A percentile compares a stretch with the other conserved stretches of the same genome.
These are phyloP conservation scores for Didymella sp. DNA, from an alignment of 2,329 filamentous ascomycete genomes.

Conservation along the genomic window DNA sequence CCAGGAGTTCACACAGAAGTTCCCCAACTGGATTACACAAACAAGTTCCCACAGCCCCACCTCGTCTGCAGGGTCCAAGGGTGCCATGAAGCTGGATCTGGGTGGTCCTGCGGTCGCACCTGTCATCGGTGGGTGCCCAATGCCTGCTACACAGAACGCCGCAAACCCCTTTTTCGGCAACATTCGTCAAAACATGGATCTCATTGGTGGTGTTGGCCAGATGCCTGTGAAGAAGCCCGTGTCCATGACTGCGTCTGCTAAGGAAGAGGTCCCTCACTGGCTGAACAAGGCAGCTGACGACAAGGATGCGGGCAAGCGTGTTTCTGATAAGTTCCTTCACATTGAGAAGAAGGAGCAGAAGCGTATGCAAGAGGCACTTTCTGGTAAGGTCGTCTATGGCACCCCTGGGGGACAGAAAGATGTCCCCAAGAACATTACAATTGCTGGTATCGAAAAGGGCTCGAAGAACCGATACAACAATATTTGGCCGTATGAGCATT, in stretches of 20 bases:
- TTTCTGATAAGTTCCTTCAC: conserved; percentile 81
- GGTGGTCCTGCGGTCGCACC: conserved; percentile 66
- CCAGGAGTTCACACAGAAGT: conserved; percentile 71
- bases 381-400: conserved; percentile 65
- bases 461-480: conserved; percentile 97
- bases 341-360: conserved; percentile 87
- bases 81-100: conserved; percentile 35
- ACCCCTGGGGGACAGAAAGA: conserved; percentile 50
- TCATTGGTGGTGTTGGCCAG: conserved; percentile 91
- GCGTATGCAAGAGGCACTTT: conserved; percentile 86
- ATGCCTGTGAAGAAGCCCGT: conserved; percentile 66
- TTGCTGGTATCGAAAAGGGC: conserved; percentile 94
- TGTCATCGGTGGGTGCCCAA: conserved; percentile 86
- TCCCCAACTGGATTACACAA: conserved; percentile 64
- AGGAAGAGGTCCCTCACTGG: conserved; percentile 74
- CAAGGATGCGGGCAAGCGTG: conserved; percentile 76
- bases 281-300: conserved; percentile 71
- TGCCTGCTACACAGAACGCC: conserved; percentile 73
- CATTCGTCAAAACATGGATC: conserved; percentile 94
- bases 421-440: conserved; percentile 64
- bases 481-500: conserved; percentile 94
- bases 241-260: conserved; percentile 56
- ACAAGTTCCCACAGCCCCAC: conserved; percentile 48
- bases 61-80: conserved; percentile 32
- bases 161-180: conserved; percentile 94